A percentile compares a stretch with the other conserved stretches of the same genome.
Evolutionary conservation across 2,329 filamentous ascomycete genomes (phyloP).

Genomic region (Hyphodiscus sp.): DNA sequence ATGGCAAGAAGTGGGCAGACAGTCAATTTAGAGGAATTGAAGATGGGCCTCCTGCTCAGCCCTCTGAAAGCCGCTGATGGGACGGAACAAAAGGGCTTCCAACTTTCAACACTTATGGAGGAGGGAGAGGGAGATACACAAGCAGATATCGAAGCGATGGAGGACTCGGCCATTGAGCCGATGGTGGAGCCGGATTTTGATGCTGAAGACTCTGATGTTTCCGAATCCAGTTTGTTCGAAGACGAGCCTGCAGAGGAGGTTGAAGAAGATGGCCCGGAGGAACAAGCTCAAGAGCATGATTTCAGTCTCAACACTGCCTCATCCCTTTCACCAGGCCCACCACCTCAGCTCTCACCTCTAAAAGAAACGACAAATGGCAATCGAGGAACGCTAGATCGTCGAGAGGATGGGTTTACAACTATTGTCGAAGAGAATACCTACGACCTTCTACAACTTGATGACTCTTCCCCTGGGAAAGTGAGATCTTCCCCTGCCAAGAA

Average conservation of each 20-base stretch:
- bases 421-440: constrained; percentile 43
- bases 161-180: constrained; percentile 19
- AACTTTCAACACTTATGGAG: constrained; percentile 25
- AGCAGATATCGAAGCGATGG: constrained; percentile 31
- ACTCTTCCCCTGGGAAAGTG: constrained; percentile 30
- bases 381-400: constrained; percentile 21
- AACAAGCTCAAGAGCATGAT: constrained; percentile 22
- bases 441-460: constrained; percentile 34
- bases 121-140: constrained; percentile 29
- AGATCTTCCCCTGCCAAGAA: constrained; percentile 10
- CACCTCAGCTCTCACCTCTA: constrained; percentile 40
- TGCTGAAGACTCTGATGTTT: constrained; percentile 15
- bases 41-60: constrained; percentile 60
- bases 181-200: constrained; percentile 23
- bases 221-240: constrained; percentile 39
- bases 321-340: constrained; percentile 20
- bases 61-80: constrained; percentile 50
- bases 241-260: constrained; percentile 35
- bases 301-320: constrained; percentile 20
- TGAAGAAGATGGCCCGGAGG: constrained; percentile 18
- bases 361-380: constrained; percentile 26
- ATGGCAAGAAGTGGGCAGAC: constrained; percentile 66
- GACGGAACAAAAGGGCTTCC: constrained; percentile 36
- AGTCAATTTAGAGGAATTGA: constrained; percentile 61
- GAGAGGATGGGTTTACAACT: constrained; percentile 37